Base-by-base conservation (phyloP, 2,329 filamentous ascomycete genomes). In the Venturia carpophila region DNA sequence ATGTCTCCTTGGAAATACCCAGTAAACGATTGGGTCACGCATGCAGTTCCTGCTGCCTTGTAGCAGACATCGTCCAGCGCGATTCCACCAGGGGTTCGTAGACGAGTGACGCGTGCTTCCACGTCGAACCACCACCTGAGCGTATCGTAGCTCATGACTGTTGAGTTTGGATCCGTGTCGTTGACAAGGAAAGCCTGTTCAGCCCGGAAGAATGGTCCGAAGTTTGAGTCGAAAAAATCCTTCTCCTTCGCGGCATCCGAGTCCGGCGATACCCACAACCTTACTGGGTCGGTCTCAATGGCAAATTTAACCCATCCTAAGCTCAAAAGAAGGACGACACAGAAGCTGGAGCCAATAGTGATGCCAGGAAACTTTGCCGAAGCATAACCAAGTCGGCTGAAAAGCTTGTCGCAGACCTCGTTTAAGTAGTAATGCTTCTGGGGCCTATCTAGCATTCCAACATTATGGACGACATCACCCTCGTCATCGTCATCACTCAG, bases 151-250 rank as follows among this genome's bases (percentile, higher is more conserved):
- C 85, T 92, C 65, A 99, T 78, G 1, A 97, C 91, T 0, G 91
- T 90, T 0, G 89, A 87, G 0, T 84, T 84, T 2, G 81, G 80
- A 1, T 82, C 71, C 0, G 87, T 92, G 69, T 97, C 92, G 68
- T 97, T 99, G 67, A 97, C 91, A 17, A 99, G 76, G 75, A 99
- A 99, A 0, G 87, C 85, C 76, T 99, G 94, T 75, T 99, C 90
- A 0, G 92, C 89, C 49, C 94, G 89, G 77, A 94, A 99, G 73
- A 99, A 99, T 0, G 93, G 92, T 0, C 94, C 95, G 73, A 99
- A 99, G 70, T 91, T 92, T 43, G 84, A 75, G 73, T 99, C 95
- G 69, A 97, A 99, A 73, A 95, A 99, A 1, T 84, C 83, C 78
- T 99, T 99, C 74, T 99, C 93, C 73, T 91, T 84, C 0, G 94